Percentiles rank a stretch among this genome's conserved stretches.
These are phyloP conservation scores for Apiotrichum brassicae DNA, from an alignment of 1,284 basidiomycete species.

Conservation along the genomic window DNA sequence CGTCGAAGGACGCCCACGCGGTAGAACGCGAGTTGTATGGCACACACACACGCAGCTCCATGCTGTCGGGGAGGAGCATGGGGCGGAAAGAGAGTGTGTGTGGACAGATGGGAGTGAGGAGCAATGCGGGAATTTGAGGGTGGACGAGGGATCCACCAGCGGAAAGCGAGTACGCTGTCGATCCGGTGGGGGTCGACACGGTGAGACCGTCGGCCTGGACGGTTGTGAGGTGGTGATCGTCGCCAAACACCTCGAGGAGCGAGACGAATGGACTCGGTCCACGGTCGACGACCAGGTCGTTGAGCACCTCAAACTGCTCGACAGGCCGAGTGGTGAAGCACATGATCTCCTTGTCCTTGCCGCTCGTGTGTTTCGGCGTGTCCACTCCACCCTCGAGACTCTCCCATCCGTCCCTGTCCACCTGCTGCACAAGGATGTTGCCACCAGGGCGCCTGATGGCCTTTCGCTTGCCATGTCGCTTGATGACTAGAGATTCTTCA, in stretches of 20 bases:
- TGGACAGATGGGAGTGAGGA: conserved; percentile 97
- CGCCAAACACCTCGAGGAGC: conserved; percentile 94
- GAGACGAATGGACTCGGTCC: conserved; percentile 98
- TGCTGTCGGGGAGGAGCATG: conserved; percentile 96
- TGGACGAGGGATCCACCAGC: conserved; percentile 97
- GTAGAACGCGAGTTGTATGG: conserved; percentile 97
- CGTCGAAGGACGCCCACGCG: conserved; percentile 98
- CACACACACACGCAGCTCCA: conserved; percentile 96
- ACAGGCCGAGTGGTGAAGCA: conserved; percentile 93
- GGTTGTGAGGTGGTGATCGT: conserved; percentile 98
- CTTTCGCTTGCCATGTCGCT: conserved; percentile 54
- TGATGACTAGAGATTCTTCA: conserved; percentile 50
- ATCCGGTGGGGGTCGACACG: conserved; percentile 94
- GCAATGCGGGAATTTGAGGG: conserved; percentile 91
- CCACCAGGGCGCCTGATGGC: conserved; percentile 87
- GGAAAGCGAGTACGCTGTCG: conserved; percentile 97
- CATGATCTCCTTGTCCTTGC: conserved; percentile 92
- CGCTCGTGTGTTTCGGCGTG: background rate
- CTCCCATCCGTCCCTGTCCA: conserved; percentile 87
- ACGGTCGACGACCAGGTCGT: conserved; percentile 95
- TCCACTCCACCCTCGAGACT: conserved; percentile 65
- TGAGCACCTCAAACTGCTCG: conserved; percentile 96
- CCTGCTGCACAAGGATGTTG: conserved; percentile 86
- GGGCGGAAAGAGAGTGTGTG: conserved; percentile 98
- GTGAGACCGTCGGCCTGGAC: conserved; percentile 97